Percentiles rank a stretch among this genome's conserved stretches.
phyloP scores from a whole-genome alignment of 192 early-diverging fungal genomes.

The Coemansia sp. region DNA sequence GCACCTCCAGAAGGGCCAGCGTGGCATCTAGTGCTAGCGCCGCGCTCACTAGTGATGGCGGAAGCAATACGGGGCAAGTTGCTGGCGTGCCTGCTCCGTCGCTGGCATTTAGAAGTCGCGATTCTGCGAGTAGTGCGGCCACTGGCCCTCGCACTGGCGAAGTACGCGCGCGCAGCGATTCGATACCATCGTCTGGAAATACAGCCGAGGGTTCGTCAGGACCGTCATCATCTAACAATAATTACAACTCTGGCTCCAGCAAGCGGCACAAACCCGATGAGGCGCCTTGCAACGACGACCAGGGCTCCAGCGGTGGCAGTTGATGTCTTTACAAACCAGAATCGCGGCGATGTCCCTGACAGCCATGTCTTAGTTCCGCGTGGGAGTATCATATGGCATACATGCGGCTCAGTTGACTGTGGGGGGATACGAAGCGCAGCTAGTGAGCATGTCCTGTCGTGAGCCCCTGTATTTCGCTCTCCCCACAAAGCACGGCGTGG shows the following conservation, averaged over 20 bases:
- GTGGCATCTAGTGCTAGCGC: slow-evolving; percentile 17
- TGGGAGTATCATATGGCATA: background rate
- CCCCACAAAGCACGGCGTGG: background rate
- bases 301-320: background rate
- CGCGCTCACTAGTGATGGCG: background rate
- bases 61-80: background rate
- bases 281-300: background rate
- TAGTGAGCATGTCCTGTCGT: no score
- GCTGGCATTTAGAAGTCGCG: background rate
- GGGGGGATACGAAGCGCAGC: background rate
- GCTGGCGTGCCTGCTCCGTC: background rate
- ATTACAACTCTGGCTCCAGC: slow-evolving; percentile 7
- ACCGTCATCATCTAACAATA: background rate
- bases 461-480: background rate
- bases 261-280: slow-evolving; percentile 32
- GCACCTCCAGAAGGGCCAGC: slow-evolving; percentile 23
- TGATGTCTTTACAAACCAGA: slow-evolving; percentile 6
- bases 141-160: slow-evolving; percentile 25
- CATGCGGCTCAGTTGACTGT: background rate
- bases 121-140: background rate
- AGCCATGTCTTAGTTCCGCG: background rate
- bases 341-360: background rate
- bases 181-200: slow-evolving; percentile 8
- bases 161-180: slow-evolving; percentile 17
- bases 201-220: background rate